Conservation (phyloP, 1,139 yeast genomes). For the Wickerhamiella infanticola region DNA sequence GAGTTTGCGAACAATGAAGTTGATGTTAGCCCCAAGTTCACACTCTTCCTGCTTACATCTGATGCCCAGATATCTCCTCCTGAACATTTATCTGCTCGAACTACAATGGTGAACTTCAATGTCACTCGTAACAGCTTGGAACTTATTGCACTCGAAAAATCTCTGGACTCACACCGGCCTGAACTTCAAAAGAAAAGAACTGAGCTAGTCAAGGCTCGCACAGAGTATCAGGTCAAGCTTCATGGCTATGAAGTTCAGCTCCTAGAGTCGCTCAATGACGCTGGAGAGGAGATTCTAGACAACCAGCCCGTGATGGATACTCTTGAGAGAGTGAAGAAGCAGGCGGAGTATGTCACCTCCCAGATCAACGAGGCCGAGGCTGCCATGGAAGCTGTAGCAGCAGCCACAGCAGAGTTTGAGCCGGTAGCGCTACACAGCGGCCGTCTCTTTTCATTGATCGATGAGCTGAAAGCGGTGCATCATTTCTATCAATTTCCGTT, state of each 20-base stretch:
- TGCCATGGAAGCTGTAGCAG: background rate
- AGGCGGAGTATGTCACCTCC: constrained; percentile 26
- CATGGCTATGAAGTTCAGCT: constrained; percentile 46
- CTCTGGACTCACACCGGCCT: constrained; percentile 45
- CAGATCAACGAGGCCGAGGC: background rate
- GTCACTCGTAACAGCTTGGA: constrained; percentile 54
- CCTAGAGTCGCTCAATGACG: constrained; percentile 41
- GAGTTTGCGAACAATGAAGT: constrained; percentile 46
- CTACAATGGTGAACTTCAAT: constrained; percentile 53
- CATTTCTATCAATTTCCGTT: background rate
- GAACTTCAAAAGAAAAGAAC: constrained; percentile 47
- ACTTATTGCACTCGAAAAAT: constrained; percentile 42
- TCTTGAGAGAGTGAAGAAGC: constrained; percentile 49
- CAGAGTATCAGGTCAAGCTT: constrained; percentile 43
- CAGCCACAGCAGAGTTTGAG: background rate
- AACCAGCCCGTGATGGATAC: constrained; percentile 44
- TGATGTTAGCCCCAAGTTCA: constrained; percentile 53
- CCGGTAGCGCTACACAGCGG: background rate
- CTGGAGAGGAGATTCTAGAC: constrained; percentile 47
- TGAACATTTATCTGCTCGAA: constrained; percentile 31
- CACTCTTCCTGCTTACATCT: constrained; percentile 42
- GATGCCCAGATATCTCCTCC: constrained; percentile 37
- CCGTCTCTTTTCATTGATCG: background rate
- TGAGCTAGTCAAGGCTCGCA: constrained; percentile 39
- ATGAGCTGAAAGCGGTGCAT: background rate